Percentiles rank a stretch among this genome's conserved stretches.
These are phyloP conservation scores for Eleusine indica DNA, from an alignment of 176 grass and related monocot species.

Conservation along the genomic window DNA sequence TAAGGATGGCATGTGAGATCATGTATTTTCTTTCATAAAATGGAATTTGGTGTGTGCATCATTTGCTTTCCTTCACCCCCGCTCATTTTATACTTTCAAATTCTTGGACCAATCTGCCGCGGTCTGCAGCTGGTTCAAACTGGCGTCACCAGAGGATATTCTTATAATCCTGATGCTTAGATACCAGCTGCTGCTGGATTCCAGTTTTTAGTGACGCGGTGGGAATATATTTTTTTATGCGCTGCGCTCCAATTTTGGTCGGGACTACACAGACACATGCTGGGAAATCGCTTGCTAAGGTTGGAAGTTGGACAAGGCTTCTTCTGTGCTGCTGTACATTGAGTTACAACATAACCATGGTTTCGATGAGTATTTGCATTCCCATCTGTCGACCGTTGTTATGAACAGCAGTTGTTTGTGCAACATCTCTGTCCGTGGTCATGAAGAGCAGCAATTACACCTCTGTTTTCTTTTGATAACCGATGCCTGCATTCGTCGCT, in stretches of 20 bases:
- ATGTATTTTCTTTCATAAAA: conserved; percentile 16
- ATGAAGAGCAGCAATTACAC: not conserved
- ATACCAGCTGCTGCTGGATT: not conserved
- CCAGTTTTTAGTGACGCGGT: not conserved
- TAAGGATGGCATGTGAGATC: conserved; percentile 7
- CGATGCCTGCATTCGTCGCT: not conserved
- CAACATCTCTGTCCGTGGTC: not conserved
- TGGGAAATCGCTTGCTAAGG: not conserved
- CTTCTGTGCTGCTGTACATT: not conserved
- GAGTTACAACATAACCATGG: not conserved
- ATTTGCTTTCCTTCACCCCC: conserved; percentile 2
- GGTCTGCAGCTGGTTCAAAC: not conserved
- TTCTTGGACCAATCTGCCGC: not conserved
- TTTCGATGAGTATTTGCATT: not conserved
- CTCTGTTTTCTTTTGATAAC: not conserved
- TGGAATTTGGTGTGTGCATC: conserved; percentile 11
- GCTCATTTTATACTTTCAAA: not conserved
- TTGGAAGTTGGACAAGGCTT: not conserved
- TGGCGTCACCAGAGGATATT: not conserved
- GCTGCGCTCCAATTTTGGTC: not conserved
- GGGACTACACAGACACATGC: not conserved
- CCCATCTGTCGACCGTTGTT: not conserved
- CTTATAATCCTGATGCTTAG: conserved; percentile 7
- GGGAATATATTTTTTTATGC: not conserved
- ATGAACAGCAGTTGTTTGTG: not conserved